Conservation (phyloP, 2,329 filamentous ascomycete genomes). For the Akanthomyces uredinophilus region DNA sequence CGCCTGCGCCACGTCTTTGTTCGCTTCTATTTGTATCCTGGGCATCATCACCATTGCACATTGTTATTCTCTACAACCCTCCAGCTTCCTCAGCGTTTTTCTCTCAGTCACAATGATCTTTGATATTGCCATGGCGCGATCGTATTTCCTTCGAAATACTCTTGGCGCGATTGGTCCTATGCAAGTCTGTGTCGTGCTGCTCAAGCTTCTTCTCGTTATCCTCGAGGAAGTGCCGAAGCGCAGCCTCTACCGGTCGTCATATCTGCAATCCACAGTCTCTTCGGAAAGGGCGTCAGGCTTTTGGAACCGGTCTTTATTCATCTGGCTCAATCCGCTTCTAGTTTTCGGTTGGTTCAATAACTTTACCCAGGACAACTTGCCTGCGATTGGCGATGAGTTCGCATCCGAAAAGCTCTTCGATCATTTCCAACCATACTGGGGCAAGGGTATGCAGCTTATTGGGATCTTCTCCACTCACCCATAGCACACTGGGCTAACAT, state of each 20-base stretch:
- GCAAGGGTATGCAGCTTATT: not conserved
- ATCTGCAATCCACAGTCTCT: not conserved
- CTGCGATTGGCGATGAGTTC: not conserved
- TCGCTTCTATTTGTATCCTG: not conserved
- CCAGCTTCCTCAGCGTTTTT: not conserved
- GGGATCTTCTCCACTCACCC: too few species aligned
- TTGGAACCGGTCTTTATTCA: not conserved
- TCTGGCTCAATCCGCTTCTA: slow-evolving; percentile 1
- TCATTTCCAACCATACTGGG: not conserved
- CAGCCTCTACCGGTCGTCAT: not conserved
- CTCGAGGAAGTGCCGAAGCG: slow-evolving; percentile 7
- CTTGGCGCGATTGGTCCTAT: not conserved
- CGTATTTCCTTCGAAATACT: not conserved
- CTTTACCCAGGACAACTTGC: not conserved
- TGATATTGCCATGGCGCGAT: not conserved
- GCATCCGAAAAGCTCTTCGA: not conserved
- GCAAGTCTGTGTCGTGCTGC: not conserved
- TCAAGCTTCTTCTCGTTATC: not conserved
- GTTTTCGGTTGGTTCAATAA: not conserved
- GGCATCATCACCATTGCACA: not conserved
- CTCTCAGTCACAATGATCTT: not conserved
- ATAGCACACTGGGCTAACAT: too few species aligned
- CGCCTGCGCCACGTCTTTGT: not conserved
- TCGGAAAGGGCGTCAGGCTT: not conserved
- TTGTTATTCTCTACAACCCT: not conserved